phyloP scores from a whole-genome alignment of 495 filamentous ascomycete genomes.

The Penicillium tannophilum region DNA sequence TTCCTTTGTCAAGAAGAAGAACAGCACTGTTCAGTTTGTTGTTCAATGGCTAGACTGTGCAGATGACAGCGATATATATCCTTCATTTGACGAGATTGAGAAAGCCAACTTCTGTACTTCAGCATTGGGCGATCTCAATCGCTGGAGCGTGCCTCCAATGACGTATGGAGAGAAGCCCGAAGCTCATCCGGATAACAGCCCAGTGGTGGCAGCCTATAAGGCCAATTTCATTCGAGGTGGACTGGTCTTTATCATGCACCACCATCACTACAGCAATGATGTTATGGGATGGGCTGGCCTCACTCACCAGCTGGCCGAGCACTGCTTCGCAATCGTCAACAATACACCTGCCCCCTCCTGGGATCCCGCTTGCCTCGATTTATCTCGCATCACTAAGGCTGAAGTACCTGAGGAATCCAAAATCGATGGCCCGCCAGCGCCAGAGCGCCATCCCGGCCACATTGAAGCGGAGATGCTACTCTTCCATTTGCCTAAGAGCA shows the following conservation, averaged over 20 bases:
- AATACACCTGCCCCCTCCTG: conserved; percentile 34
- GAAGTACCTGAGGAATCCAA: conserved; percentile 15
- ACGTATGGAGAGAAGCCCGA: conserved; percentile 45
- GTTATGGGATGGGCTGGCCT: conserved; percentile 44
- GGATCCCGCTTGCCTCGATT: conserved; percentile 36
- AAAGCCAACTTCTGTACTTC: conserved; percentile 17
- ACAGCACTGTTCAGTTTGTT: conserved; percentile 41
- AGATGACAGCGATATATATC: conserved; percentile 29
- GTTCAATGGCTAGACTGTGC: conserved; percentile 43
- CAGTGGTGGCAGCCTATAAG: conserved; percentile 41
- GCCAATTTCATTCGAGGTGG: conserved; percentile 46
- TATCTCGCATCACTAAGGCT: conserved; percentile 32
- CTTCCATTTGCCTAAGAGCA: conserved; percentile 46
- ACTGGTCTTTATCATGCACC: conserved; percentile 44
- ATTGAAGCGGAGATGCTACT: conserved; percentile 29
- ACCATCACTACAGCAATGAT: conserved; percentile 48
- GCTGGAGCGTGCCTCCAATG: conserved; percentile 37
- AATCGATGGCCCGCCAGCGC: conserved; percentile 33
- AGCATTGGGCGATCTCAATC: conserved; percentile 27
- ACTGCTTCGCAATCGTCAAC: conserved; percentile 39
- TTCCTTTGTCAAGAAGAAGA: conserved; percentile 43
- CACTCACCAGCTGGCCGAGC: conserved; percentile 44
- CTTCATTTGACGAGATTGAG: conserved; percentile 20
- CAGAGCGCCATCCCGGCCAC: conserved; percentile 34
- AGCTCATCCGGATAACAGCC: conserved; percentile 33